Percentiles rank a stretch among this genome's conserved stretches.
These are phyloP conservation scores for Rugonectria rugulosa DNA, from an alignment of 2,329 filamentous ascomycete species.

Conservation along the genomic window DNA sequence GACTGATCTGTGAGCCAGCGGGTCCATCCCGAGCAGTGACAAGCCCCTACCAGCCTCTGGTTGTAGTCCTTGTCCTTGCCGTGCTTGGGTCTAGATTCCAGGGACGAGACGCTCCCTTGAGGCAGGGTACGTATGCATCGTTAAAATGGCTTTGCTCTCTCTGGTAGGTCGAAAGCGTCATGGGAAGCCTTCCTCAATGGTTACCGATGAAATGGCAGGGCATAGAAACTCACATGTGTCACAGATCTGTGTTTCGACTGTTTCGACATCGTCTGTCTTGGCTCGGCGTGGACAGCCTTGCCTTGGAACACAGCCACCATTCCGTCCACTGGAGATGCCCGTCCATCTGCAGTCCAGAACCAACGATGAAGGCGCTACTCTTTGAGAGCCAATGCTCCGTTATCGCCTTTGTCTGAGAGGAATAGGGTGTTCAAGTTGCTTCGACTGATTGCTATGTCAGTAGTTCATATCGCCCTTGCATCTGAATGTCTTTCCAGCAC, in stretches of 20 bases:
- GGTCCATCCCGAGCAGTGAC: slow-evolving; percentile 13
- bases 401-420: slow-evolving; percentile 1
- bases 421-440: neutral
- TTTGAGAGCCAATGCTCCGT: neutral
- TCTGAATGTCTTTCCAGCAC: neutral
- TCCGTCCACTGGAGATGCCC: too few species aligned
- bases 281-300: too few species aligned
- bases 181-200: neutral
- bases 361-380: too few species aligned
- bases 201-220: neutral
- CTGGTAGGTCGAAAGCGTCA: neutral
- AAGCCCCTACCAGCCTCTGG: neutral
- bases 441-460: too few species aligned
- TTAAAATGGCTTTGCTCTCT: neutral
- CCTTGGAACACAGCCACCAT: too few species aligned
- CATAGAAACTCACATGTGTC: neutral
- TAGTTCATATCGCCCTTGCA: neutral
- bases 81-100: neutral
- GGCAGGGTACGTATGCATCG: neutral
- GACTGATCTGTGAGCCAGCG: slow-evolving; percentile 6
- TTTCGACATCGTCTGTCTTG: too few species aligned
- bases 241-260: neutral
- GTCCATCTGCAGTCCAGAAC: neutral
- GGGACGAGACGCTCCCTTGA: slow-evolving; percentile 2
- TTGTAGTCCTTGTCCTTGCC: neutral